Conservation (phyloP, 371 early-diverging fungal genomes). For the Circinella umbellata region DNA sequence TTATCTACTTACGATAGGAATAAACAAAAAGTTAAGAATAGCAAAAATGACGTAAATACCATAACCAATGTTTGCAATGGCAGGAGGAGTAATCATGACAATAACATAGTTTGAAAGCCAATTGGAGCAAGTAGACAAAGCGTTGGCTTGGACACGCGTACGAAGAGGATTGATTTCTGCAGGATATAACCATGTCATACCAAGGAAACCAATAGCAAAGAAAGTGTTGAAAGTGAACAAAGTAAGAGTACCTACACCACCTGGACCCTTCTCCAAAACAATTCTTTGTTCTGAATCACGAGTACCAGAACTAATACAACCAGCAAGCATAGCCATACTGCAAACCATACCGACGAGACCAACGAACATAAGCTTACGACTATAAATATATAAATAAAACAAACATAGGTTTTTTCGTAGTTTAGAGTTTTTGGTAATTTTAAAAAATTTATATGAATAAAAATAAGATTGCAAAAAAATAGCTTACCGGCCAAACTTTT, state of each 20-base stretch:
- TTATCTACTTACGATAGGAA: conserved; percentile 24
- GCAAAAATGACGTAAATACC: conserved; percentile 52
- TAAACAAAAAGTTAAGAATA: conserved; percentile 31
- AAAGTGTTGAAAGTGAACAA: conserved; percentile 51
- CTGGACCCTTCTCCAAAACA: conserved; percentile 25
- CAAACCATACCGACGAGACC: conserved; percentile 22
- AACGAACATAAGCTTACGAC: conserved; percentile 24
- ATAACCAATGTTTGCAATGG: conserved; percentile 36
- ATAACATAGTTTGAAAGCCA: conserved; percentile 55
- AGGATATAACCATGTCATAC: conserved; percentile 54
- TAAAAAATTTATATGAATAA: not conserved
- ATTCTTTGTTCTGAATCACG: not conserved
- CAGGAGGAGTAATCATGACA: conserved; percentile 35
- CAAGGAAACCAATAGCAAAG: conserved; percentile 68
- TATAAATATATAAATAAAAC: not conserved
- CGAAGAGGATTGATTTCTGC: conserved; percentile 56
- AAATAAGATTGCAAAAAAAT: not conserved
- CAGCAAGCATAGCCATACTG: conserved; percentile 22
- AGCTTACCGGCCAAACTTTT: conserved; percentile 22
- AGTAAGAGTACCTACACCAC: conserved; percentile 35
- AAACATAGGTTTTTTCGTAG: not conserved
- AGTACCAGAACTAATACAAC: conserved; percentile 9
- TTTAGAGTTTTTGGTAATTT: not conserved
- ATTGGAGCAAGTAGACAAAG: conserved; percentile 61
- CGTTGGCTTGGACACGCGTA: conserved; percentile 36